These are phyloP conservation scores for Gracilaria gracilis DNA, from an alignment of 23 red algal genomes.

Conservation along the genomic window DNA sequence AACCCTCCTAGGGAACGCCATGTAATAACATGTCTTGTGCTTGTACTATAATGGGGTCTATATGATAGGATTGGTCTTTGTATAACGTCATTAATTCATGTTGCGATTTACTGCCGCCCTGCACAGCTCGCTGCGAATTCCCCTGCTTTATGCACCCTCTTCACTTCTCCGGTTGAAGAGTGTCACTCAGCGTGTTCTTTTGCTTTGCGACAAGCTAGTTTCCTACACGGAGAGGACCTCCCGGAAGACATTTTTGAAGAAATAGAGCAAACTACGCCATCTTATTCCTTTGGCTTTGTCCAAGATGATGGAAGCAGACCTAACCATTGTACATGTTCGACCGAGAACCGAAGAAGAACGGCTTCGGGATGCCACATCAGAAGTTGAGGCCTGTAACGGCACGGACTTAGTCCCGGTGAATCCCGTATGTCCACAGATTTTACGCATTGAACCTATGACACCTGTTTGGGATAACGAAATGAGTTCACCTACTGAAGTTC, in stretches of 20 bases:
- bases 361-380: conserved; percentile 1
- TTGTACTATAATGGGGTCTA: not conserved
- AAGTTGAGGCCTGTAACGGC: not conserved
- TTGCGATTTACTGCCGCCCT: not conserved
- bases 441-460: not conserved
- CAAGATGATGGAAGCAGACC: conserved; percentile 38
- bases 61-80: not conserved
- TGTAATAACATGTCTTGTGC: not conserved
- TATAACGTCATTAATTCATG: conserved; percentile 10
- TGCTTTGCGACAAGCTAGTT: not conserved
- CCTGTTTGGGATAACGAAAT: not conserved
- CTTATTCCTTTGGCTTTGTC: not conserved
- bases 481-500: not conserved
- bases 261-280: not conserved
- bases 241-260: not conserved
- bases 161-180: not conserved
- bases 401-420: too few species aligned
- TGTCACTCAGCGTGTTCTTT: not conserved
- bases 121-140: not conserved
- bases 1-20: not conserved
- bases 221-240: not conserved
- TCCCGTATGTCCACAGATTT: not conserved
- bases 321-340: conserved; percentile 28
- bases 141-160: not conserved
- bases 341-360: conserved; percentile 24